A percentile compares a stretch with the other conserved stretches of the same genome.
These are phyloP conservation scores for Suillus ampliporus DNA, from an alignment of 768 basidiomycete species.

Conservation along the genomic window DNA sequence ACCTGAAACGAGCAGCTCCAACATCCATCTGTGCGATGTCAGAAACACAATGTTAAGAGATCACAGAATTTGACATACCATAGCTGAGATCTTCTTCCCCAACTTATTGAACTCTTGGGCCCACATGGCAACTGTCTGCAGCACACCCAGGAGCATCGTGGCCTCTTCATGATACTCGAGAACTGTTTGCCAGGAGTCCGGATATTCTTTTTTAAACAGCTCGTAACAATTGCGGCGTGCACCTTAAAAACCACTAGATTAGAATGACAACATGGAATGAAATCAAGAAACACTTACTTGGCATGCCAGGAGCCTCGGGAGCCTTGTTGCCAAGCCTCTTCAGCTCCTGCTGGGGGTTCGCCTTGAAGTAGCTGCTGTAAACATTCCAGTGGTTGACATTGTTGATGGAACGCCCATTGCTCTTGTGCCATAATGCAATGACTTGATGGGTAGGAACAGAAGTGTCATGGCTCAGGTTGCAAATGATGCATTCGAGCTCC, in stretches of 20 bases:
- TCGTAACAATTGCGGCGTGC: neutral
- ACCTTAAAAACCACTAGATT: neutral
- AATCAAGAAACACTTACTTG: neutral
- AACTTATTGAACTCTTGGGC: neutral
- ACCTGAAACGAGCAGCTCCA: constrained; percentile 8
- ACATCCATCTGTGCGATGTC: neutral
- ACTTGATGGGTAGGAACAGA: constrained; percentile 13
- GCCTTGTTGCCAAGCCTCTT: neutral
- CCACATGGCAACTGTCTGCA: neutral
- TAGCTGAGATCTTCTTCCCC: neutral
- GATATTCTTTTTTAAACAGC: neutral
- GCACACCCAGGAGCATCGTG: neutral
- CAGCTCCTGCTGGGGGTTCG: constrained; percentile 10
- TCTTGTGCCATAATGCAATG: constrained; percentile 10
- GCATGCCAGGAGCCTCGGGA: neutral
- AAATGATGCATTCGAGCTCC: constrained; percentile 3
- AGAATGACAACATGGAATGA: neutral
- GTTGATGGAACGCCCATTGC: constrained; percentile 2
- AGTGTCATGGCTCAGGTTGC: neutral
- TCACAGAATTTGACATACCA: neutral
- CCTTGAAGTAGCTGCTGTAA: constrained; percentile 11
- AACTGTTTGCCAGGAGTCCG: neutral
- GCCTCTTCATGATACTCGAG: neutral
- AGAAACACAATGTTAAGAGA: neutral
- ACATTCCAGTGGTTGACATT: constrained; percentile 14